Evolutionary conservation across 768 basidiomycete species (phyloP).

Genomic region (Xerocomus potaroensis): DNA sequence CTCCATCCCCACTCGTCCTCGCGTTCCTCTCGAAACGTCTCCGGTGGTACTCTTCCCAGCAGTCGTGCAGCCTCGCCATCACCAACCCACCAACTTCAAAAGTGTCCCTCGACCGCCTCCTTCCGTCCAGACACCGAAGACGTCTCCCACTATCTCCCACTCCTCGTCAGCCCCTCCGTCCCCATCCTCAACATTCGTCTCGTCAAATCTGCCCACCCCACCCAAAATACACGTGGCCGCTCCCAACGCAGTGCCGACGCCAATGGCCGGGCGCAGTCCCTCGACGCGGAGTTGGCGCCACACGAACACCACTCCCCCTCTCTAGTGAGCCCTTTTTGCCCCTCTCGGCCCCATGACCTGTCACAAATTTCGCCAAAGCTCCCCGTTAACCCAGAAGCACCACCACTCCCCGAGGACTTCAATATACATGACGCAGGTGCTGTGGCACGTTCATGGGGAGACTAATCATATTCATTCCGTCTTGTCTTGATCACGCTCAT

Average conservation of each 20-base stretch:
- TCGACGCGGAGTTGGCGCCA: not conserved
- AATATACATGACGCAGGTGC: constrained; percentile 29
- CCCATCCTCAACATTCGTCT: constrained; percentile 26
- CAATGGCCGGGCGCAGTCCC: constrained; percentile 8
- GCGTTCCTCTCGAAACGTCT: constrained; percentile 32
- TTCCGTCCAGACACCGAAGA: constrained; percentile 14
- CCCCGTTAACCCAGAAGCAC: constrained; percentile 12
- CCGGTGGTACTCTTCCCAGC: constrained; percentile 25
- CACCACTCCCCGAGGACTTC: constrained; percentile 24
- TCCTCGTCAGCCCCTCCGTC: not conserved
- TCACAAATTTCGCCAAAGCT: constrained; percentile 6
- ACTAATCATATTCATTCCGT: constrained; percentile 21
- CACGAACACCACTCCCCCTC: no score
- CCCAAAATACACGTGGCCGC: constrained; percentile 22
- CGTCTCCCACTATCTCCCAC: constrained; percentile 5
- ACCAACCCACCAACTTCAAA: constrained; percentile 19
- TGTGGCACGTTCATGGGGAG: constrained; percentile 33
- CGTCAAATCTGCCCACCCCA: constrained; percentile 9
- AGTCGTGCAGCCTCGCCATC: constrained; percentile 21
- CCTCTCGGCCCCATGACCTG: not conserved
- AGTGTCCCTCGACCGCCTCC: constrained; percentile 21
- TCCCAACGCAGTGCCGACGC: constrained; percentile 4
- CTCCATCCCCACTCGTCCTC: constrained; percentile 32
- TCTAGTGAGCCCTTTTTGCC: constrained; percentile 20
- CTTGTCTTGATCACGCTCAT: constrained; percentile 27